Percentiles rank a stretch among this genome's conserved stretches.
These are phyloP conservation scores for Fusarium pseudoanthophilum DNA, from an alignment of 2,329 filamentous ascomycete genomes.

Conservation along the genomic window DNA sequence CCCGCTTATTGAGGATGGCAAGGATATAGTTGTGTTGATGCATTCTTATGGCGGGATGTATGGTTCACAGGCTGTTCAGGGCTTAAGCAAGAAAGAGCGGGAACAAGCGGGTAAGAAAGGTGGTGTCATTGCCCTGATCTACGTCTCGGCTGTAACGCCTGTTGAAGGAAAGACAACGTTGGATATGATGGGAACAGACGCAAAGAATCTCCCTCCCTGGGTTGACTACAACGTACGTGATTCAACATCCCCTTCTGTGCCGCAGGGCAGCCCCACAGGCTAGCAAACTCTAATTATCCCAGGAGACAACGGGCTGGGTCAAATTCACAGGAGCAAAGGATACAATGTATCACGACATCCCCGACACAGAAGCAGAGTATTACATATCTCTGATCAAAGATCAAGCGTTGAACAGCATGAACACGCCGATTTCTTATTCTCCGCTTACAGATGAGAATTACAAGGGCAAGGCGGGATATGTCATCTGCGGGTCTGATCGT, in stretches of 20 bases:
- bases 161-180: not conserved
- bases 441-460: slow-evolving; percentile 1
- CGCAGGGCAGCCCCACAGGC: not conserved
- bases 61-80: slow-evolving; percentile 27
- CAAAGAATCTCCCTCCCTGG: not conserved
- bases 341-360: slow-evolving; percentile 12
- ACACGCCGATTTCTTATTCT: slow-evolving; percentile 2
- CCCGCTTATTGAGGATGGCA: slow-evolving; percentile 29
- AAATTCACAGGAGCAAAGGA: not conserved
- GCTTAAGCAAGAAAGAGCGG: slow-evolving; percentile 28
- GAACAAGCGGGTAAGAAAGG: not conserved
- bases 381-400: not conserved
- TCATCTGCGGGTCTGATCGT: slow-evolving; percentile 4
- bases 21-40: slow-evolving; percentile 35
- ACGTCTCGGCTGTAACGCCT: slow-evolving; percentile 11
- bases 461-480: not conserved
- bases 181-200: slow-evolving; percentile 11
- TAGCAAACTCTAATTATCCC: not conserved
- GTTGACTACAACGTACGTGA: slow-evolving; percentile 2
- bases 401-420: not conserved
- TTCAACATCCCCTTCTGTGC: not conserved
- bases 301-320: slow-evolving; percentile 7
- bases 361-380: not conserved
- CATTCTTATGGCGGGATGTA: slow-evolving; percentile 40
- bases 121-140: slow-evolving; percentile 23